phyloP scores from a whole-genome alignment of 129 eudicot genomes.

The Ambrosia trifida region DNA sequence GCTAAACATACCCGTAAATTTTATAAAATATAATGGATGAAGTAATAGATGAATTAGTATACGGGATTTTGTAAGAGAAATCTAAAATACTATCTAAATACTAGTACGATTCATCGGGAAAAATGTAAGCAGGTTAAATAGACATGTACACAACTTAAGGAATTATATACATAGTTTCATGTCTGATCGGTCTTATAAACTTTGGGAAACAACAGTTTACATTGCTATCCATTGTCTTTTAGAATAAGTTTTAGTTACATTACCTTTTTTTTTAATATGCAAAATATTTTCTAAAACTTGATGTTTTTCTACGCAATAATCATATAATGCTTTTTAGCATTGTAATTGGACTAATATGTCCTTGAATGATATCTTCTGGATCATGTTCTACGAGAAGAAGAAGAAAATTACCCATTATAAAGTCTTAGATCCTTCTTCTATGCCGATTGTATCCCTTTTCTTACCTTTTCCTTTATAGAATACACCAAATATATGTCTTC shows the following conservation, averaged over 20 bases:
- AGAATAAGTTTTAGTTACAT: neutral
- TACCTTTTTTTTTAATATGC: neutral
- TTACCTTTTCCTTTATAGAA: neutral
- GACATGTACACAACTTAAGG: too few relatives aligned
- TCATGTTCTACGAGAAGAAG: slow-evolving; percentile 25
- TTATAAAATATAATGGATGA: too few relatives aligned
- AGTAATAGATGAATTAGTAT: too few relatives aligned
- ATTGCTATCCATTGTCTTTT: neutral
- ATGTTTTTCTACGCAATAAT: slow-evolving; percentile 13
- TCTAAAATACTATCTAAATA: too few relatives aligned
- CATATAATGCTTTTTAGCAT: neutral
- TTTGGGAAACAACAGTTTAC: neutral
- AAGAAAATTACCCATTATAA: slow-evolving; percentile 22
- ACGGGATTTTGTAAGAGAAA: too few relatives aligned
- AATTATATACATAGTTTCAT: too few relatives aligned
- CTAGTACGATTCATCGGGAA: too few relatives aligned
- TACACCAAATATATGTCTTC: neutral
- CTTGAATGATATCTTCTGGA: slow-evolving; percentile 20
- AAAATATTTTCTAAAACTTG: slow-evolving; percentile 9
- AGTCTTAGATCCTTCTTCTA: slow-evolving; percentile 34
- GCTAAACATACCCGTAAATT: too few relatives aligned
- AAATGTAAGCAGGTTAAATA: too few relatives aligned
- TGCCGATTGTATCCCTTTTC: slow-evolving; percentile 5
- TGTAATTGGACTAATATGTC: slow-evolving; percentile 23
- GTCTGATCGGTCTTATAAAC: too few relatives aligned